Evolutionary conservation across 2,329 filamentous ascomycete genomes (phyloP), one percentile per base, ranked within the genome.

Genomic region (Claviceps fusiformis): DNA sequence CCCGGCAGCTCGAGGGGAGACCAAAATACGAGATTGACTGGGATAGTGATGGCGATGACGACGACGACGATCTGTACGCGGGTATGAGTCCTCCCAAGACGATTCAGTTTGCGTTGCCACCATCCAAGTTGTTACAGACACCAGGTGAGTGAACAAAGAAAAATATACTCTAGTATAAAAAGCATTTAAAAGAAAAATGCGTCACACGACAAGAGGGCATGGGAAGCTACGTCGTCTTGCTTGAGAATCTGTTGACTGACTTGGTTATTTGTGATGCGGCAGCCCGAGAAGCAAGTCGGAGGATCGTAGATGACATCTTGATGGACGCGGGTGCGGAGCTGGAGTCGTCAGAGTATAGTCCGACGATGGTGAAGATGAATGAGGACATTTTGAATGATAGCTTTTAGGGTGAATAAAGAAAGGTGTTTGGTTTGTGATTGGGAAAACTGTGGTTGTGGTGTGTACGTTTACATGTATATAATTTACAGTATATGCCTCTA

Each of bases 31-130:
- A 85, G 64, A 81, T 83, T 55, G 77, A 75, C 19, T 93, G 89
- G 85, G 85, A 91, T 54, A 87, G 83, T 62, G 85, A 90, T 58
- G 83, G 82, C 55, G 85, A 86, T 33, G 80, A n/a, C 55, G 85
- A 86, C 33, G 80, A 82, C 10, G 80, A 84, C 29, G 80, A 77
- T 46, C 65, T 81, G 6, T 84, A 86, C 56, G 79, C 79, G 7
- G 88, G 85, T 6, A 85, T 90, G 70, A 95, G 89, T 64, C 93
- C 93, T 33, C 93, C 93, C 0, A 97, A 97, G 75, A 93, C 89
- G 11, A 91, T 95, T 57, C 87, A 91, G 64, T 95, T 95, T 68
- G 85, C 86, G 48, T 71, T 95, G 50, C 87, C 87, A 52, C 85
- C 86, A 54, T 87, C 83, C 45, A 84, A 87, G 65, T 71, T 95